Base-by-base conservation (phyloP, 257 asterid species). In the Solanum chiquidenum region DNA sequence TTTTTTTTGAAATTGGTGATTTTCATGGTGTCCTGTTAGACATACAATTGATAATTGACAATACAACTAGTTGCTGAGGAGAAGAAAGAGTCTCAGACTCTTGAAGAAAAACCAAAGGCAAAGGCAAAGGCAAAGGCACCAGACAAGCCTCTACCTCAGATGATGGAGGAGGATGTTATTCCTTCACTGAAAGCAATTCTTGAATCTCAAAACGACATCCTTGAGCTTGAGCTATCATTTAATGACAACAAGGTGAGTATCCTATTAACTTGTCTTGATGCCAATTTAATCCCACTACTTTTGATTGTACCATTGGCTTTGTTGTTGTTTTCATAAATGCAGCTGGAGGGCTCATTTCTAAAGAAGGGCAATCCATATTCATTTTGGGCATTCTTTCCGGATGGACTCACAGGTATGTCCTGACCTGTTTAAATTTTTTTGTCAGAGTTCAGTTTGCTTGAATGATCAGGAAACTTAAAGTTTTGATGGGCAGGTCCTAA, bases 301-400 rank as follows among this genome's bases (percentile, higher is more conserved):
- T 44, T 27, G 38, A 42, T 77, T 77, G 21, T 40, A 76, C 80
- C 62, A 66, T 21, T 64, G 10, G 8, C n/a, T 58, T 69, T 84
- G 72, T 52, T 79, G 85, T 68, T 85, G n/a, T 35, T 88, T 76
- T 66, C 85, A 49, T 10, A 33, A 72, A 76, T 82, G 87, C 97
- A 96, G 99, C 89, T 96, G 91, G 97, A 95, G 89, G 98, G 99
- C 74, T 92, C 95, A 12, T 96, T 96, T 77, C 25, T 91, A 77
- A 96, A 96, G 93, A 93, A 93, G 87, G 98, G 92, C 66, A 92
- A 86, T 42, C 94, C 96, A 29, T 93, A 93, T 76, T 84, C 96
- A 87, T 96, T 96, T 58, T 95, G 98, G 99, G 98, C 98, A 60
- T 95, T 96, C 92, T 96, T 95, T 90, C 94, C 99, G 12, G 94